These are phyloP conservation scores for Ceratocystis huliohia DNA, from an alignment of 2,329 filamentous ascomycete genomes.

Conservation along the genomic window DNA sequence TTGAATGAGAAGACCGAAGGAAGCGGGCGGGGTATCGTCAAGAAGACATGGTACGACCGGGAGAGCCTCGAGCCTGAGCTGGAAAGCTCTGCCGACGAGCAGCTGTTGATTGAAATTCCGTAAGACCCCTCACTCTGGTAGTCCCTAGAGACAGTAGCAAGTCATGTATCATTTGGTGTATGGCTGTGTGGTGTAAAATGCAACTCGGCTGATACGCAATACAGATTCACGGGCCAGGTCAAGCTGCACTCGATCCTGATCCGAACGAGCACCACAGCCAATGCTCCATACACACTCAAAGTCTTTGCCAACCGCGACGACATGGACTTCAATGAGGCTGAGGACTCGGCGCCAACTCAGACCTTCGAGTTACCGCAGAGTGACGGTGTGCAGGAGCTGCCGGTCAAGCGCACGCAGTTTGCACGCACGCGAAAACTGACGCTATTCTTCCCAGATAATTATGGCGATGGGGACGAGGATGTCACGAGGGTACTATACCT, in stretches of 20 bases:
- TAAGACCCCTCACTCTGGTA: constrained; percentile 32
- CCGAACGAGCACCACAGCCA: constrained; percentile 57
- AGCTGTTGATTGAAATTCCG: constrained; percentile 87
- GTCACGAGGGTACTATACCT: constrained; percentile 68
- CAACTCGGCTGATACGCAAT: constrained; percentile 9
- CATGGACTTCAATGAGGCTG: constrained; percentile 69
- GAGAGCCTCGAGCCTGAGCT: constrained; percentile 60
- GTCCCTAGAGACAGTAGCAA: too few relatives aligned
- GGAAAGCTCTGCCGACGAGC: constrained; percentile 77
- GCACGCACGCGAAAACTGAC: constrained; percentile 69
- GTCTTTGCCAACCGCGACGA: constrained; percentile 78
- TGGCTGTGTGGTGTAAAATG: too few relatives aligned
- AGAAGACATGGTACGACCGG: constrained; percentile 85
- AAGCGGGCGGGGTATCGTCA: constrained; percentile 60
- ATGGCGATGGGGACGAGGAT: constrained; percentile 66
- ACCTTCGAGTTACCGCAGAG: constrained; percentile 65
- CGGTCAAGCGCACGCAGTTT: constrained; percentile 79
- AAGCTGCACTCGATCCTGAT: constrained; percentile 83
- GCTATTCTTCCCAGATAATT: constrained; percentile 89
- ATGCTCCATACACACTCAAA: constrained; percentile 70
- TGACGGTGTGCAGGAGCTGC: constrained; percentile 71
- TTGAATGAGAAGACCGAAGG: constrained; percentile 65
- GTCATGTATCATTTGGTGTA: too few relatives aligned
- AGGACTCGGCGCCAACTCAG: constrained; percentile 59
- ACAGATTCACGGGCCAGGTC: constrained; percentile 81